Conservation (phyloP, 1,284 basidiomycete genomes). For the Cutaneotrichosporon sp. region DNA sequence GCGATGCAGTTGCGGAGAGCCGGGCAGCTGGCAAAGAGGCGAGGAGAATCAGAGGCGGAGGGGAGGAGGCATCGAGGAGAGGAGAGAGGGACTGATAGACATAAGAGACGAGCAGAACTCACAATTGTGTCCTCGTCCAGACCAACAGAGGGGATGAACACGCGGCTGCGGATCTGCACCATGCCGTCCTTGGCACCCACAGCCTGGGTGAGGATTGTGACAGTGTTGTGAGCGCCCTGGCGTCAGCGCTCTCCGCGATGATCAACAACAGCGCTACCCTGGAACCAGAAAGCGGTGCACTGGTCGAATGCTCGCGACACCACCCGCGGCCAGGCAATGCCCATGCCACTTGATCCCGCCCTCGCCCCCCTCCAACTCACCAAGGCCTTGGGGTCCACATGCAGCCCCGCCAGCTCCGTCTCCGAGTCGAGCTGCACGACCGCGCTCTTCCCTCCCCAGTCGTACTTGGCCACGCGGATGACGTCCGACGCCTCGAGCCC, state of each 20-base stretch:
- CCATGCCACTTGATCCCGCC: too few relatives aligned
- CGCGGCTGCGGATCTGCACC: slow-evolving; percentile 28
- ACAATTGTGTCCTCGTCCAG: slow-evolving; percentile 46
- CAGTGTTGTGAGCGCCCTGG: slow-evolving; percentile 2
- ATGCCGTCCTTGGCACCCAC: neutral
- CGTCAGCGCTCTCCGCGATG: neutral
- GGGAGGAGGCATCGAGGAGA: too few relatives aligned
- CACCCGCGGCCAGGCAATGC: too few relatives aligned
- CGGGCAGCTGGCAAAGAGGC: too few relatives aligned
- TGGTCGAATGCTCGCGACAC: too few relatives aligned
- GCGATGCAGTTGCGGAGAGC: too few relatives aligned
- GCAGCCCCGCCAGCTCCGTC: slow-evolving; percentile 9
- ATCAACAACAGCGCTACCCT: too few relatives aligned
- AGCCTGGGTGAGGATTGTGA: slow-evolving; percentile 18
- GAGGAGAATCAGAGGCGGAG: too few relatives aligned
- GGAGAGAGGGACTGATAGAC: too few relatives aligned
- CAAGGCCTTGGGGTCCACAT: slow-evolving; percentile 8
- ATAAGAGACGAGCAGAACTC: too few relatives aligned
- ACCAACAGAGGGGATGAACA: slow-evolving; percentile 33
- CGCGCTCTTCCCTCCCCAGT: slow-evolving; percentile 9
- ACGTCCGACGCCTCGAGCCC: slow-evolving; percentile 8
- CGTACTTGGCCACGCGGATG: slow-evolving; percentile 12
- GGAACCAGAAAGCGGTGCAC: too few relatives aligned
- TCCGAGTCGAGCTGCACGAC: slow-evolving; percentile 10
- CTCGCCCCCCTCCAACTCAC: neutral